Evolutionary conservation across 2,329 filamentous ascomycete species (phyloP), one percentile per base, ranked within the genome.

Genomic region (Alternaria conjuncta): DNA sequence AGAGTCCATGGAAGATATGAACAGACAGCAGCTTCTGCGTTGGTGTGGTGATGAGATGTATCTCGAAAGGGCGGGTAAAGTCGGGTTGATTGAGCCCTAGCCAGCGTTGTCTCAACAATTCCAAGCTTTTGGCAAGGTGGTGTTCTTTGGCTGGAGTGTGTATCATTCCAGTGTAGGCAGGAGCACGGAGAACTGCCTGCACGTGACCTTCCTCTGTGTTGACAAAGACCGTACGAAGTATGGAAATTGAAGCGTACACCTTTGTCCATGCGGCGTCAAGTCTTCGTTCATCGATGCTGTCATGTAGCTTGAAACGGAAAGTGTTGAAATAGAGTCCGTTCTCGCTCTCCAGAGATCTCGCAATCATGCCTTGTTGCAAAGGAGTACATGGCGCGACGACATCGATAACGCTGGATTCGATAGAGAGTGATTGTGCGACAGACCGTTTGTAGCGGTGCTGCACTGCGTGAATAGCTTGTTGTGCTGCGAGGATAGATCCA

Each of bases 331-430:
- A 97, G 0, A 91, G 80, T 0, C 85, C 83, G 0, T 82, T 76
- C 0, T 84, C 80, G 18, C 82, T 88, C 10, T 88, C 86, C 41
- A 91, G 76, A 23, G 89, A 90, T 53, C 89, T 86, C 6, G 91
- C 90, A 54, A 97, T 88, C 83, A 97, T 95, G 0, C 94, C 94
- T 75, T 95, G 89, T 73, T 97, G 94, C 1, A 97, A 82, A 0
- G 94, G 87, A 1, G 94, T 96, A 75, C 94, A 97, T 5, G 94
- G 94, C 0, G 88, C 88, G 55, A 97, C 87, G 61, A 88, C 87
- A 73, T 96, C 91, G 10, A 97, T 86, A 2, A 88, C 82, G 6
- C 80, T 74, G 1, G 82, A 77, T 1, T 82, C 71, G 2, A 90
- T 66, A 0, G 79, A 79, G 0, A 97, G 81, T 4, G 82, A 79